Base-by-base conservation (phyloP, 75 land plant species). In the Pinus taeda region DNA sequence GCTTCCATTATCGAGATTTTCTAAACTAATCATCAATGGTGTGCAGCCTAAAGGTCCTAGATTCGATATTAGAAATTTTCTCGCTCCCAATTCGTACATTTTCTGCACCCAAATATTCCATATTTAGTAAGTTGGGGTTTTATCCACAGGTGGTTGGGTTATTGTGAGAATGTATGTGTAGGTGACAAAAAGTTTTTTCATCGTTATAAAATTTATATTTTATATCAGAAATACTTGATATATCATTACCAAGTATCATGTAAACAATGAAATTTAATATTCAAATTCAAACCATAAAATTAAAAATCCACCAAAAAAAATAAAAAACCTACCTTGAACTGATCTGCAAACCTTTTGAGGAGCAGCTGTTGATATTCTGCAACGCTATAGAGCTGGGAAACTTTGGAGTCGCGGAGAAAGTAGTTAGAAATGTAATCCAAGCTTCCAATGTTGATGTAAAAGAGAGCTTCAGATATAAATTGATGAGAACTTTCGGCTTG, bases 11-110 rank as follows among this genome's bases (percentile, higher is more conserved):
- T 29, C 39, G 1, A 30, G 64, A 29, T 59, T 74, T 74, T 13
- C 22, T 22, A 53, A 74, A 21, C 75, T 74, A 9, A 73, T 75
- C 58, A 74, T 79, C 78, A 26, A 36, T 7, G 78, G 79, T 4
- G 75, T 78, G 56, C 79, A 78, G 15, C 79, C 79, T 13, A 78
- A 30, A 24, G 79, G 79, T 6, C 78, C 59, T 36, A 78, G 57
- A 74, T 76, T 76, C n/a, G 75, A 78, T 17, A 78, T 53, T 6
- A 78, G 1, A 26, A 78, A 14, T 8, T 75, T 78, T 74, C 79
- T 78, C 2, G 79, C 79, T 1, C 79, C 79, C 42, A 45, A 21
- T 8, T 78, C 79, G 49, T 75, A 78, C 13, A 78, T 53, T 36
- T 42, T 24, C 79, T 78, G 79, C 79, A 69, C 72, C 72, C n/a